These are phyloP conservation scores for Leccinum ponderosum DNA, from an alignment of 1,284 basidiomycete species.

Conservation along the genomic window DNA sequence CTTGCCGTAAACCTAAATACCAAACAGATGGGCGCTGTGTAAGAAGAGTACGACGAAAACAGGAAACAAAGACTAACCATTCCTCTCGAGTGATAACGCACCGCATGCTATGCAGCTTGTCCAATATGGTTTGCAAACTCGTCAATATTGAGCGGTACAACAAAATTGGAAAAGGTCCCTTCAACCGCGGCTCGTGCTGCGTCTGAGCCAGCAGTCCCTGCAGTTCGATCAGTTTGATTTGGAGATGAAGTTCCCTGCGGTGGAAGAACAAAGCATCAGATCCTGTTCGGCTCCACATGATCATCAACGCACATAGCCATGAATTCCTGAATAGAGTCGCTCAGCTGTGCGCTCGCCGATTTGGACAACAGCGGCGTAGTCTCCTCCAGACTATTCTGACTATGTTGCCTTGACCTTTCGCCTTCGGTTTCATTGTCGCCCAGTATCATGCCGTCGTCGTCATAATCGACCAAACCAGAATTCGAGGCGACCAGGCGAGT, in stretches of 20 bases:
- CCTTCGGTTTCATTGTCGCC: slow-evolving; percentile 15
- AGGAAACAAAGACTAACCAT: slow-evolving; percentile 56
- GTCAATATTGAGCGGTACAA: slow-evolving; percentile 86
- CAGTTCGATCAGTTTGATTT: slow-evolving; percentile 85
- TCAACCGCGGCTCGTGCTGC: slow-evolving; percentile 90
- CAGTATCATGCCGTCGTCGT: slow-evolving; percentile 21
- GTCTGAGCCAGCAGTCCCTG: slow-evolving; percentile 85
- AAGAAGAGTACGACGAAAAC: slow-evolving; percentile 10
- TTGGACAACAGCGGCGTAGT: slow-evolving; percentile 40
- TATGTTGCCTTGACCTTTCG: neutral
- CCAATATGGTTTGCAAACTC: slow-evolving; percentile 86
- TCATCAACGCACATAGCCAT: slow-evolving; percentile 76
- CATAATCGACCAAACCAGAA: slow-evolving; percentile 55
- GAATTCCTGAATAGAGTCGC: slow-evolving; percentile 75
- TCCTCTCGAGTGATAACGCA: slow-evolving; percentile 93
- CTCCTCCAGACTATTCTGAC: slow-evolving; percentile 24
- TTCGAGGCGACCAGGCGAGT: slow-evolving; percentile 78
- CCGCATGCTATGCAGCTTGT: slow-evolving; percentile 91
- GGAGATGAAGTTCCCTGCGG: slow-evolving; percentile 88
- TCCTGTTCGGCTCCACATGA: neutral
- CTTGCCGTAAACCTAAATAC: slow-evolving; percentile 63
- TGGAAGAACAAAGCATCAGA: neutral
- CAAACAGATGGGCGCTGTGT: neutral
- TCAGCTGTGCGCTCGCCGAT: slow-evolving; percentile 44
- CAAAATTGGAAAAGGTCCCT: slow-evolving; percentile 85